Evolutionary conservation across 371 early-diverging fungal genomes (phyloP), one percentile per base, ranked within the genome.

Genomic region (Vairimorpha necatrix): DNA sequence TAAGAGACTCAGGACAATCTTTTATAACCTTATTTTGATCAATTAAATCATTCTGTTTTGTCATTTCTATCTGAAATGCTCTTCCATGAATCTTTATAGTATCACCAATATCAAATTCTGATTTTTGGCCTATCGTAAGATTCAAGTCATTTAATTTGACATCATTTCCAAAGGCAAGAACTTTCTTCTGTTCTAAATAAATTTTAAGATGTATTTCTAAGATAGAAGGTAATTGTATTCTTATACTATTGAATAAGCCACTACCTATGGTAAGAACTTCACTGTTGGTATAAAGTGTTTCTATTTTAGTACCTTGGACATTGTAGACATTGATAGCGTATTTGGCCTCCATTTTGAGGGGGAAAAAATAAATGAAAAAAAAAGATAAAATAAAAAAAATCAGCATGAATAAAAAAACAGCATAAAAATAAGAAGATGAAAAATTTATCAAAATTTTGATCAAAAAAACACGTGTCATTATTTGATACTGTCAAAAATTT

Each of bases 211-310:
- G 68, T 13, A 53, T 6, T 54, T 67, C 48, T 3, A 33, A 3
- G 3, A 67, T 54, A 16, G 68, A 67, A 34, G 68, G 68, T 34
- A 24, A 1, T 34, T 47, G 68, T 2, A 67, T 46, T 32, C 68
- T 3, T 34, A 67, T 32, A 46, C 34, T 30, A 34, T 33, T 32
- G 7, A 14, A 34, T 33, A 67, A 34, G 18, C 34, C 50, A 30
- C 48, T 39, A 16, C 68, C 68, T 32, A 67, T 36, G 4, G 68
- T 13, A 13, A 67, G 30, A 22, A 4, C 1, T n/a, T 11, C n/a
- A 11, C 16, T 11, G 6, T 32, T 47, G 28, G 47, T 30, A 1
- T 33, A 0, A 11, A 16, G 9, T 46, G 16, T 1, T 3, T 32
- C 20, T 46, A 33, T 46, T 13, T 2, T 46, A 6, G 0, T 18